Base-by-base conservation (phyloP, 495 filamentous ascomycete genomes). In the Parathielavia hyrcaniae region DNA sequence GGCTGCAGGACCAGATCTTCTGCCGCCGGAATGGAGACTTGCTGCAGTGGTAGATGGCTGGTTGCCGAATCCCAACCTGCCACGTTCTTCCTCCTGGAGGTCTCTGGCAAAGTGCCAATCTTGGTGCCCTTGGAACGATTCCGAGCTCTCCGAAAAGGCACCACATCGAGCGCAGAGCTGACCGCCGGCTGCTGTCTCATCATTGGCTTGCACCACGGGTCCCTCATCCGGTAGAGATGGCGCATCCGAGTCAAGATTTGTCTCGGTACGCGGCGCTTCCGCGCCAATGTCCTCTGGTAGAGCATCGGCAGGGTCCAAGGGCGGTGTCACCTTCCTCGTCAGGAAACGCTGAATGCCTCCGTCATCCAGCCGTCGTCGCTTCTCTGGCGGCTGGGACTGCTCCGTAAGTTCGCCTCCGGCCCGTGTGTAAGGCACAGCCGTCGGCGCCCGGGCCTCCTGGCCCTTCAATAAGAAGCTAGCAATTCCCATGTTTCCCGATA, bases 91-190 rank as follows among this genome's bases (percentile, higher is more conserved):
- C 69, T 82, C 79, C 61, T 86, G 86, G 30, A 97, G 78, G 63
- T 89, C 84, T 75, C 88, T 90, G 41, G 93, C 93, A 71, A 96
- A 89, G 75, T 98, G 93, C 88, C 91, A 98, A 69, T 98, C 93
- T 41, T 88, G 79, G 67, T 98, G 93, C 73, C 88, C 90, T 52
- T 83, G 79, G 65, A 84, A 76, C 36, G 83, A 79, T 61, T 74
- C 66, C n/a, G 73, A 69, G 12, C 73, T 74, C 36, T 72, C 75
- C 22, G 95, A 65, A 35, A 69, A 60, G 60, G 77, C 75, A 51
- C 77, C 77, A 73, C 93, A 97, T 46, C 80, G 82, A 50, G 72
- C 62, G 69, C 92, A 97, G 58, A 72, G 71, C 70, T 81, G 83
- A 14, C 75, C 69, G 20, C 71, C 75, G 44, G 75, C 71, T 58